Conservation (phyloP, 106 monocot species). For the Dendrobium huoshanense region DNA sequence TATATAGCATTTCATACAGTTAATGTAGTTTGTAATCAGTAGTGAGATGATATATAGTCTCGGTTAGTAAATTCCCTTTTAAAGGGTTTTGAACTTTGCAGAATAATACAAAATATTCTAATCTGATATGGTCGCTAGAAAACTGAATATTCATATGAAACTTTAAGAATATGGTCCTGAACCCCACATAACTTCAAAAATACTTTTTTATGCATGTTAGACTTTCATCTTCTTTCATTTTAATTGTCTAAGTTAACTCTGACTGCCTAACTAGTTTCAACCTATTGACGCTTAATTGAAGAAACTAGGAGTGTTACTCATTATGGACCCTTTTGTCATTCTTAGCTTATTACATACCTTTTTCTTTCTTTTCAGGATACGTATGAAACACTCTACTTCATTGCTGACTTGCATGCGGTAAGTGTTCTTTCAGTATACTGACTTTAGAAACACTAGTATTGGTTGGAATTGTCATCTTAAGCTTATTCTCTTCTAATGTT, state of each 20-base stretch:
- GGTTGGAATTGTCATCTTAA: background rate
- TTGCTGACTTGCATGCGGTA: constrained; percentile 93
- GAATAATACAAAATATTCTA: background rate
- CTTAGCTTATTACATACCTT: constrained; percentile 6
- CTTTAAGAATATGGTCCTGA: background rate
- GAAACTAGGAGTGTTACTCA: background rate
- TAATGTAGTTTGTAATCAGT: too few species aligned
- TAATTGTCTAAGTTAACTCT: background rate
- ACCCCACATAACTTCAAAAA: background rate
- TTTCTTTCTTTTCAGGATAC: constrained; percentile 46
- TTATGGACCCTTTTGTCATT: background rate
- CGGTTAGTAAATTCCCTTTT: too few species aligned
- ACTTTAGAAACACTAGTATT: constrained; percentile 1
- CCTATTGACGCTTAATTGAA: background rate
- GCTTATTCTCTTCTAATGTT: background rate
- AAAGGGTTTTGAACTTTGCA: too few species aligned
- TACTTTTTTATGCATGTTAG: background rate
- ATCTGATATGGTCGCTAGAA: background rate
- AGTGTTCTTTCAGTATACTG: constrained; percentile 4
- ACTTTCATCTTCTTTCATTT: background rate
- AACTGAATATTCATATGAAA: background rate
- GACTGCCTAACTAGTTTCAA: background rate
- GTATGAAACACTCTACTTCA: constrained; percentile 94
- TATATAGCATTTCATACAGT: too few species aligned
- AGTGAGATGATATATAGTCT: too few species aligned